These are phyloP conservation scores for Monosporascus sp. DNA, from an alignment of 2,329 filamentous ascomycete genomes.

Conservation along the genomic window DNA sequence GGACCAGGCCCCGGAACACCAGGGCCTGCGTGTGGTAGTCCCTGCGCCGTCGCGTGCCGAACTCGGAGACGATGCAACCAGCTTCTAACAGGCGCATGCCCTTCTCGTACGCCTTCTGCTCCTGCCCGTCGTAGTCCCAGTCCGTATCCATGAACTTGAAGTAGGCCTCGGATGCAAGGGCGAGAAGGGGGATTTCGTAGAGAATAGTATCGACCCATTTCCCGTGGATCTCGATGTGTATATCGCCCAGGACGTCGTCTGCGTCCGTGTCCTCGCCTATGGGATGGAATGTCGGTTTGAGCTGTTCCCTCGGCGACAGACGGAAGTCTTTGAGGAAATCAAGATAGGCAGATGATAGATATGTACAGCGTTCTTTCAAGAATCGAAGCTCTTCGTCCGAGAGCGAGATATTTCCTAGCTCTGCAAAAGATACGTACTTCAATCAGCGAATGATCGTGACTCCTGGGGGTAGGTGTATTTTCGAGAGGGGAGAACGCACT, in stretches of 20 bases:
- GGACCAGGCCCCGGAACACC: constrained; percentile 80
- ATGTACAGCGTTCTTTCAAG: constrained; percentile 72
- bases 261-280: constrained; percentile 51
- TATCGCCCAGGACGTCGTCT: constrained; percentile 65
- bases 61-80: constrained; percentile 89
- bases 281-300: constrained; percentile 62
- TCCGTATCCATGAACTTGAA: constrained; percentile 95
- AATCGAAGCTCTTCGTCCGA: constrained; percentile 75
- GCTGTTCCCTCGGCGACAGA: constrained; percentile 74
- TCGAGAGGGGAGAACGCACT: constrained; percentile 46
- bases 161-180: constrained; percentile 90
- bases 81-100: constrained; percentile 70
- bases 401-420: constrained; percentile 76
- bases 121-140: constrained; percentile 83
- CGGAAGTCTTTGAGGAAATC: constrained; percentile 76
- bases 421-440: constrained; percentile 34
- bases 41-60: constrained; percentile 80
- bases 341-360: constrained; percentile 73
- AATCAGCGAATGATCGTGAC: no score
- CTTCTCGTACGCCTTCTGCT: constrained; percentile 79
- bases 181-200: constrained; percentile 93
- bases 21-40: constrained; percentile 94
- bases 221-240: constrained; percentile 73
- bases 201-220: constrained; percentile 93
- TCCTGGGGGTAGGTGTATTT: no score